Percentiles rank a stretch among this genome's conserved stretches.
Evolutionary conservation across 495 filamentous ascomycete genomes (phyloP).

Genomic region (Hypoxylon cercidicola): DNA sequence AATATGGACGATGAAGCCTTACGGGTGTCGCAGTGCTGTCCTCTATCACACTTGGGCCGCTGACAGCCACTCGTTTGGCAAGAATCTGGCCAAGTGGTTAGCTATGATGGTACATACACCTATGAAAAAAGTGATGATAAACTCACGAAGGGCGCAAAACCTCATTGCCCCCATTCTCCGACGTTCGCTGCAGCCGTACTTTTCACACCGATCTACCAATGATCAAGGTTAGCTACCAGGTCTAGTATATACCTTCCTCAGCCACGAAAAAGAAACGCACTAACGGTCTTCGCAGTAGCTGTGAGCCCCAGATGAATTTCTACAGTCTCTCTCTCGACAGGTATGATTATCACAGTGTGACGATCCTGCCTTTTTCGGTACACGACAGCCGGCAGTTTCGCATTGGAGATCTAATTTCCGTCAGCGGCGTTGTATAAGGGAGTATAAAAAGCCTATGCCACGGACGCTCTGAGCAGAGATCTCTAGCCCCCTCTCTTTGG

Average conservation of each 20-base stretch:
- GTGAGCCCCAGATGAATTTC: slow-evolving; percentile 20
- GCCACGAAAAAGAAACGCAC: slow-evolving; percentile 5
- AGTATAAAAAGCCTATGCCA: not conserved
- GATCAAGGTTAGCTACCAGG: not conserved
- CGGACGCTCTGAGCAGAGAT: slow-evolving; percentile 12
- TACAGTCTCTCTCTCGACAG: slow-evolving; percentile 44
- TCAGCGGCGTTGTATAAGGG: not conserved
- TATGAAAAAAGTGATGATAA: not conserved
- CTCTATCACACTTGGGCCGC: not conserved
- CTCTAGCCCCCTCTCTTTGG: not conserved
- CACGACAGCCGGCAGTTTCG: slow-evolving; percentile 23
- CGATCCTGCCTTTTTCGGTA: slow-evolving; percentile 29
- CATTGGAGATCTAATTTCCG: slow-evolving; percentile 17
- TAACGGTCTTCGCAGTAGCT: slow-evolving; percentile 46
- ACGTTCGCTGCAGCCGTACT: slow-evolving; percentile 8
- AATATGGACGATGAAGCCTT: slow-evolving; percentile 5
- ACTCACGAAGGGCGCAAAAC: slow-evolving; percentile 18
- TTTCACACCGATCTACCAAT: slow-evolving; percentile 30
- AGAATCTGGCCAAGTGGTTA: slow-evolving; percentile 18
- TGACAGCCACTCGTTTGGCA: slow-evolving; percentile 7
- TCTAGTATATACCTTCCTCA: not conserved
- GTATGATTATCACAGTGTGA: slow-evolving; percentile 44
- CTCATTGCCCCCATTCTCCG: not conserved
- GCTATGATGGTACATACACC: not conserved
- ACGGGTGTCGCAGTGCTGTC: slow-evolving; percentile 17